Base-by-base conservation (phyloP, 2,329 filamentous ascomycete species). In the Exophiala lecanii-corni region DNA sequence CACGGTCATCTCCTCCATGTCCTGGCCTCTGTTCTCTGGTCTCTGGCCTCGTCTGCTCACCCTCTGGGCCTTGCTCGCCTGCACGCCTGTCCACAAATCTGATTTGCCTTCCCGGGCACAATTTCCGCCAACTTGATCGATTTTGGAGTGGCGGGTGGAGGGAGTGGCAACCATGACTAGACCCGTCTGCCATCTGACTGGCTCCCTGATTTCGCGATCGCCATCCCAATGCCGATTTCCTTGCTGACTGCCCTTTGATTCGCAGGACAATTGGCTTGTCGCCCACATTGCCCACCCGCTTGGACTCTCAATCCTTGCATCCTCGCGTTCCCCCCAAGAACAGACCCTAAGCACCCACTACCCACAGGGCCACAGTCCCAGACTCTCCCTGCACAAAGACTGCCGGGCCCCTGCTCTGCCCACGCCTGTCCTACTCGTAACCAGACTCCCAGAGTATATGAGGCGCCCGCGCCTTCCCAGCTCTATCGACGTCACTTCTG, bases 401-500 rank as follows among this genome's bases (percentile, higher is more conserved):
- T 26, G 23, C 23, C 23, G 23, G n/a, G 23, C 23, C 23, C 45
- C 45, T 41, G 41, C 41, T 18, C 39, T 45, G 13, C 33, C 30
- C 42, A 41, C 42, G 45, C 43, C 45, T 37, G 36, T 39, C 45
- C 45, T 48, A 39, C n/a, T n/a, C n/a, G n/a, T n/a, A n/a, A n/a
- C n/a, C n/a, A n/a, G n/a, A n/a, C n/a, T n/a, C n/a, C 49, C 43
- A 49, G 33, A 49, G 40, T 49, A 51, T 51, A 51, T 51, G 49
- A 51, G 45, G 49, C 49, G 49, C 49, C 45, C 41, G 39, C 39
- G 45, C 49, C 45, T 49, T 46, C 49, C 45, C 49, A 51, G 45
- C 43, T 51, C 34, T 51, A 32, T 51, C 49, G 49, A 51, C 49
- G 49, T 51, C 49, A 51, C 49, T 51, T 51, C 40, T 51, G 49